phyloP scores from a whole-genome alignment of 1,284 basidiomycete species.

The Leccinum fallax region DNA sequence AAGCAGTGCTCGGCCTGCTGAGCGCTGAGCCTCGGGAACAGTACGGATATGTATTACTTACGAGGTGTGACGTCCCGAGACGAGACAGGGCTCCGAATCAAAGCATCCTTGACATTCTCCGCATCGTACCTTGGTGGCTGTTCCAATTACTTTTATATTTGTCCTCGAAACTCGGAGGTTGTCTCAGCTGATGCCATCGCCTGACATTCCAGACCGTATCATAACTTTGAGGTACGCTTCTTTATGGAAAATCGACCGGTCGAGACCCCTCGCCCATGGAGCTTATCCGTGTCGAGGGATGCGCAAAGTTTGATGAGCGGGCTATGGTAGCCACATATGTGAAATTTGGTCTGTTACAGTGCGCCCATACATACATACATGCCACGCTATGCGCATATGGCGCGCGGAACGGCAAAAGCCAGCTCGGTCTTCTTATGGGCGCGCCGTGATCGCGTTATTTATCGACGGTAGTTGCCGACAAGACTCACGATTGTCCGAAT shows the following conservation, averaged over 20 bases:
- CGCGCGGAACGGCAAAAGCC: background rate
- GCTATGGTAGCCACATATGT: background rate
- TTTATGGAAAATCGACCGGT: background rate
- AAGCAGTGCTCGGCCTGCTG: background rate
- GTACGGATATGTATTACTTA: background rate
- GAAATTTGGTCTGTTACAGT: background rate
- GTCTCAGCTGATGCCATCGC: background rate
- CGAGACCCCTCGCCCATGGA: slow-evolving; percentile 17
- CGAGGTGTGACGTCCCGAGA: background rate
- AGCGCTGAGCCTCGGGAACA: background rate
- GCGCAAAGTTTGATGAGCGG: slow-evolving; percentile 1
- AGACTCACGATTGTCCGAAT: background rate
- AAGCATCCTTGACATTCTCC: background rate
- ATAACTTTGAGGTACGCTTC: background rate
- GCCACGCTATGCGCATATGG: background rate
- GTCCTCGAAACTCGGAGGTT: background rate
- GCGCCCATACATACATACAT: background rate
- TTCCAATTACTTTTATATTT: background rate
- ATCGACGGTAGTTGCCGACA: background rate
- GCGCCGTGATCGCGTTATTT: background rate
- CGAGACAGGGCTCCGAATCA: background rate
- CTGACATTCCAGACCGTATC: background rate
- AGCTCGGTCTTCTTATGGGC: background rate
- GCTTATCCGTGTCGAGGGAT: slow-evolving; percentile 20
- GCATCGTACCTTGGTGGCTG: background rate